Conservation (phyloP, 257 asterid genomes). For the Lithospermum erythrorhizon region DNA sequence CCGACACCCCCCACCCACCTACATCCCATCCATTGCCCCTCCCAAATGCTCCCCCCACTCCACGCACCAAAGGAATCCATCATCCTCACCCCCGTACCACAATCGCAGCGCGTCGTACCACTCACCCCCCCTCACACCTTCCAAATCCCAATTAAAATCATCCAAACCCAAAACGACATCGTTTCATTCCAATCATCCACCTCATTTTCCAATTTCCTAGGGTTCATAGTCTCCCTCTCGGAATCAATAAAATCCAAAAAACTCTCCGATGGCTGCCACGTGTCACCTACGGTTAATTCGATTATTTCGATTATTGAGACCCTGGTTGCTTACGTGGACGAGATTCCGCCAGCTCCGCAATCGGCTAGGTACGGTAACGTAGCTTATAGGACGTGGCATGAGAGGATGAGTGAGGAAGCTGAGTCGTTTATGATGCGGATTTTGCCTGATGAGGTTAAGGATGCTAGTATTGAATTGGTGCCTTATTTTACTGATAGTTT, state of each 20-base stretch:
- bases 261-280: conserved; percentile 60
- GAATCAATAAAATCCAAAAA: conserved; percentile 57
- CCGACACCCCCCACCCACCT: conserved; percentile 53
- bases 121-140: conserved; percentile 49
- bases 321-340: conserved; percentile 43
- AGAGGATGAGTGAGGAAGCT: conserved; percentile 52
- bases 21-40: conserved; percentile 84
- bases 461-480: conserved; percentile 51
- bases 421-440: conserved; percentile 41
- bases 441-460: conserved; percentile 33
- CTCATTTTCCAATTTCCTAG: conserved; percentile 50
- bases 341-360: conserved; percentile 65
- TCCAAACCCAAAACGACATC: conserved; percentile 54
- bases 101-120: conserved; percentile 40
- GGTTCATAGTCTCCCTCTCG: conserved; percentile 65
- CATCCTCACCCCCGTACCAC: conserved; percentile 88
- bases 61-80: conserved; percentile 74
- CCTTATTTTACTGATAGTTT: conserved; percentile 75
- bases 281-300: conserved; percentile 34
- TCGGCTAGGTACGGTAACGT: conserved; percentile 68
- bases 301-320: conserved; percentile 33
- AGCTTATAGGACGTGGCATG: conserved; percentile 71
- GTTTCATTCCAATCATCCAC: conserved; percentile 45
- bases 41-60: conserved; percentile 58
- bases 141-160: conserved; percentile 41